phyloP scores from a whole-genome alignment of 2,329 filamentous ascomycete genomes.

The Neonectria punicea region DNA sequence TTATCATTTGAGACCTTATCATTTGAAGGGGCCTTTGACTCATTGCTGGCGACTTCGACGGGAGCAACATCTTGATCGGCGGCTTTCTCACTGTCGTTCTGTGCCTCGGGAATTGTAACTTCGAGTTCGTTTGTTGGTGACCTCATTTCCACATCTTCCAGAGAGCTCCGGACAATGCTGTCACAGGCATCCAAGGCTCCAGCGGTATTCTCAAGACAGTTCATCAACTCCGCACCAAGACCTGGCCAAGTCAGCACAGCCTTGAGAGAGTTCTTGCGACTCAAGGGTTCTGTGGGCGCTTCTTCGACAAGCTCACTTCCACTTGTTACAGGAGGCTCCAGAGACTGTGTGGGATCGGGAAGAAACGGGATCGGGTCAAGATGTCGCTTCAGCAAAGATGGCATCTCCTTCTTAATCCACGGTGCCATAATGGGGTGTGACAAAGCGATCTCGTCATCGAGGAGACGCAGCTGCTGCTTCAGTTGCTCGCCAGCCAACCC shows the following conservation, averaged over 20 bases:
- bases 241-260: conserved; percentile 46
- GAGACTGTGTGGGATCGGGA: conserved; percentile 59
- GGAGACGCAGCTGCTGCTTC: conserved; percentile 62
- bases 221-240: conserved; percentile 49
- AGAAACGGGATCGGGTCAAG: conserved; percentile 72
- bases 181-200: conserved; percentile 46
- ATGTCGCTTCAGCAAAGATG: conserved; percentile 61
- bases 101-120: conserved; percentile 24
- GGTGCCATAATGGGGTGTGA: conserved; percentile 70
- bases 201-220: conserved; percentile 43
- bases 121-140: conserved; percentile 31
- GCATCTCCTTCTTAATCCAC: conserved; percentile 63
- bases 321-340: conserved; percentile 47
- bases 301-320: conserved; percentile 28
- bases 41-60: conserved; percentile 7
- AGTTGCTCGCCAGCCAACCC: conserved; percentile 71
- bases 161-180: conserved; percentile 39
- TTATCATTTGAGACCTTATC: conserved; percentile 36
- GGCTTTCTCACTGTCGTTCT: conserved; percentile 22
- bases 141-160: conserved; percentile 41
- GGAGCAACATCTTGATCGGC: conserved; percentile 10
- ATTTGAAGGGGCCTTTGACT: conserved; percentile 20
- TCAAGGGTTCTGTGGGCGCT: conserved; percentile 25
- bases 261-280: conserved; percentile 26
- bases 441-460: conserved; percentile 66